A percentile compares a stretch with the other conserved stretches of the same genome.
Evolutionary conservation across 495 filamentous ascomycete species (phyloP).

Genomic region (Glarea lozoyensis): DNA sequence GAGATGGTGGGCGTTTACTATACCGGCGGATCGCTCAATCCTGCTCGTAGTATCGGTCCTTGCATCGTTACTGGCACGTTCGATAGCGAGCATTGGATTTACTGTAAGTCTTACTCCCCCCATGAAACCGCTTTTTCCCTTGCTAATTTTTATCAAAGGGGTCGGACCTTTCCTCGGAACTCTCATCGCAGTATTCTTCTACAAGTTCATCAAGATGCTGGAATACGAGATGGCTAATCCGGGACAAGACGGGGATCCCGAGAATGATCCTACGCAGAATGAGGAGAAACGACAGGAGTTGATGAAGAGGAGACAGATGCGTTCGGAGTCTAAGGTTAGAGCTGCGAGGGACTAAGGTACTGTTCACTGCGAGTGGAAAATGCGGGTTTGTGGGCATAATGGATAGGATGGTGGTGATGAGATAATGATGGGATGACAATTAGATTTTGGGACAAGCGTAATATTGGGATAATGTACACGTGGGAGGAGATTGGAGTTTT

Average conservation of each 20-base stretch:
- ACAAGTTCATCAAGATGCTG: slow-evolving; percentile 51
- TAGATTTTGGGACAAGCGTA: no score
- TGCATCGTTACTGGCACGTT: slow-evolving; percentile 56
- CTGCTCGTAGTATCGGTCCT: slow-evolving; percentile 64
- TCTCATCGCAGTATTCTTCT: slow-evolving; percentile 56
- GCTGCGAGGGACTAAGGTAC: no score
- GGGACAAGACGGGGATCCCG: slow-evolving; percentile 46
- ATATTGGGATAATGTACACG: no score
- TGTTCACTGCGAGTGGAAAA: no score
- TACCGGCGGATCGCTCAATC: slow-evolving; percentile 67
- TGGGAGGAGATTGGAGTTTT: no score
- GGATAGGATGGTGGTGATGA: no score
- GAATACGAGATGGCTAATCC: slow-evolving; percentile 72
- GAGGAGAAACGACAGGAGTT: slow-evolving; percentile 11
- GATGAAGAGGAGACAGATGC: slow-evolving; percentile 1
- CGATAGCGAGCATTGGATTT: slow-evolving; percentile 62
- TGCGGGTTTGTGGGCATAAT: no score
- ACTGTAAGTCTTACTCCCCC: slow-evolving; percentile 26
- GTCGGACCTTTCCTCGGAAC: slow-evolving; percentile 60
- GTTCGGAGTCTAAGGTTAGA: no score
- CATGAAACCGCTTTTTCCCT: slow-evolving; percentile 2
- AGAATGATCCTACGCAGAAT: slow-evolving; percentile 17
- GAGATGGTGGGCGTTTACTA: slow-evolving; percentile 53
- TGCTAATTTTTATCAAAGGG: slow-evolving; percentile 20
- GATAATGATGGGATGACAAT: no score